Base-by-base conservation (phyloP, 805 yeast species). In the Torulaspora maleeae region DNA sequence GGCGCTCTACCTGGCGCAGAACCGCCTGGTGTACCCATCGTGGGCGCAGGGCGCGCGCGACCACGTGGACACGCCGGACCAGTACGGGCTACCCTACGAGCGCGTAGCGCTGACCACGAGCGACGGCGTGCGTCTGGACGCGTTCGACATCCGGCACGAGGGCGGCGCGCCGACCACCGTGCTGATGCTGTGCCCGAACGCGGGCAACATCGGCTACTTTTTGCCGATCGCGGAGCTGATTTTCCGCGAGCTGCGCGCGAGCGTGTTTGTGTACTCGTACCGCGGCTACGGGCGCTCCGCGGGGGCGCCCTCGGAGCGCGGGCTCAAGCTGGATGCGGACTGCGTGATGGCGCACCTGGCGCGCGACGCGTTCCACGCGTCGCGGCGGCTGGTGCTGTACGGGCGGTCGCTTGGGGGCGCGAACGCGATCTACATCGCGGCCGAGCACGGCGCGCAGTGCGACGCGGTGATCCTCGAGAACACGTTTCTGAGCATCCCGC, bases 391-490 rank as follows among this genome's bases (percentile, higher is more conserved):
- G 2, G 68, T 87, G 0, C 70, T 89, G 8, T 89, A 89, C 60
- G 98, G 98, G 1, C 73, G 97, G 40, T 86, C 96, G 8, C 69
- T 91, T 10, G 99, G 99, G 28, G 98, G 98, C 3, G 99, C 98
- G 0, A 96, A 86, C 28, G 88, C 95, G 6, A 77, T 89, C 15
- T 85, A 88, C 66, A 76, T 88, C 43, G 89, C 93, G 0, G 73
- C 87, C 2, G 73, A 73, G 17, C 76, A 74, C 55, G 70, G 80
- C 2, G 55, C 64, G 1, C 48, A 71, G 25, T 69, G 87, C 11
- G 72, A 73, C 44, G 96, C 83, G 1, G 54, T 90, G 8, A 75
- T 93, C 1, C 64, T 91, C 28, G 99, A 91, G 58, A 91, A 91
- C 63, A 88, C 98, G 0, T 91, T 91, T 51, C 67, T 87, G 41